These are phyloP conservation scores for Penicillium brasilianum DNA, from an alignment of 2,329 filamentous ascomycete species.

Conservation along the genomic window DNA sequence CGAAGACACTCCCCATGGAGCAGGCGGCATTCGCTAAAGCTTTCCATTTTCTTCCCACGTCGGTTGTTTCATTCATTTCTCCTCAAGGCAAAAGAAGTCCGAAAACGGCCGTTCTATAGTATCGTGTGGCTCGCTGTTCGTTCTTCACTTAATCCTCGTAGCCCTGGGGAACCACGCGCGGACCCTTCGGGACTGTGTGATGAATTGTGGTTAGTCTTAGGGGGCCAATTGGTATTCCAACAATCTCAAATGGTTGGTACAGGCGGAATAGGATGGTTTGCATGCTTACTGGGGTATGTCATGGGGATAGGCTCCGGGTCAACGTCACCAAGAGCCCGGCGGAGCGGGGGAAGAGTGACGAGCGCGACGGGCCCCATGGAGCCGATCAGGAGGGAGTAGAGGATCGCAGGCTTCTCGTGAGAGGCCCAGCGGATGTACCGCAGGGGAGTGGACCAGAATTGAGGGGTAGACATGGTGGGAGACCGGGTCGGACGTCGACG, in stretches of 20 bases:
- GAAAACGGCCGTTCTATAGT: constrained; percentile 12
- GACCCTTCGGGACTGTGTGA: constrained; percentile 51
- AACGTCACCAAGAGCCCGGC: constrained; percentile 74
- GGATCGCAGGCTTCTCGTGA: constrained; percentile 86
- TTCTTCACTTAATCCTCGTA: constrained; percentile 49
- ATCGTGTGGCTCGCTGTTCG: constrained; percentile 15
- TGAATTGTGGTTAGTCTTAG: constrained; percentile 19
- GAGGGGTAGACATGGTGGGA: constrained; percentile 61
- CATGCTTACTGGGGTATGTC: constrained; percentile 85
- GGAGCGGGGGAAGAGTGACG: constrained; percentile 73
- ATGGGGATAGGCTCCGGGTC: constrained; percentile 75
- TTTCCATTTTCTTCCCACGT: constrained; percentile 9
- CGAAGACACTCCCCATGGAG: constrained; percentile 7
- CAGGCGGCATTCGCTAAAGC: constrained; percentile 14
- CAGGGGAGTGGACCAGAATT: constrained; percentile 83
- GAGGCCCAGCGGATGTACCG: constrained; percentile 87
- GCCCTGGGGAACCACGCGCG: constrained; percentile 52
- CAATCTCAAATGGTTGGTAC: not conserved
- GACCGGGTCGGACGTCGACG: constrained; percentile 24
- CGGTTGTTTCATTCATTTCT: constrained; percentile 10
- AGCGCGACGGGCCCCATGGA: constrained; percentile 72
- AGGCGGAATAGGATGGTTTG: not conserved
- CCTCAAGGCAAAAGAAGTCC: constrained; percentile 8
- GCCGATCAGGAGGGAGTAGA: constrained; percentile 82
- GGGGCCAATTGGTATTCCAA: not conserved